Evolutionary conservation across 2,329 filamentous ascomycete genomes (phyloP).

Genomic region (Aspergillus jensenii): DNA sequence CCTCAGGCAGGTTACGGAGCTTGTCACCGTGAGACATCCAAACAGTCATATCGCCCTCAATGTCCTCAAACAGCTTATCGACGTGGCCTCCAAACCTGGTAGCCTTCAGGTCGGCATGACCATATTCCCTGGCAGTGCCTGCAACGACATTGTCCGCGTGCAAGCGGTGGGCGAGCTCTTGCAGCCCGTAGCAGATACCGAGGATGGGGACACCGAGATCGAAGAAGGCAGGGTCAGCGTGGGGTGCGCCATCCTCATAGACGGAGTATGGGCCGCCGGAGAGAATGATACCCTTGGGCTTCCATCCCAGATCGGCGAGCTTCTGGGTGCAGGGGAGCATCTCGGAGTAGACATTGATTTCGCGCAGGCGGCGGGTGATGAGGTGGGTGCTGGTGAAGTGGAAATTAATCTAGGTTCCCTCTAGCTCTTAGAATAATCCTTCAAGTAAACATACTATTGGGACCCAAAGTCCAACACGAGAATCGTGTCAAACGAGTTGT

Average conservation of each 20-base stretch:
- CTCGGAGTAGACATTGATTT: conserved; percentile 80
- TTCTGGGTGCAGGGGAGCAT: conserved; percentile 86
- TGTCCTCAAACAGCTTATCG: conserved; percentile 74
- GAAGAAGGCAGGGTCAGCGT: conserved; percentile 80
- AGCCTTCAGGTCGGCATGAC: conserved; percentile 66
- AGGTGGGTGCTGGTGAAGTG: conserved; percentile 15
- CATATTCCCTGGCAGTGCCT: conserved; percentile 69
- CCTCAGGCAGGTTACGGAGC: conserved; percentile 69
- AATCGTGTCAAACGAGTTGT: conserved; percentile 60
- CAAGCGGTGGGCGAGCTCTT: conserved; percentile 73
- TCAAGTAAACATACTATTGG: conserved; percentile 19
- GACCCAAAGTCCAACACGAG: conserved; percentile 69
- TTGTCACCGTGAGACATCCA: conserved; percentile 94
- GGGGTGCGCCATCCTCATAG: conserved; percentile 74
- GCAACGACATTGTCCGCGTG: conserved; percentile 66
- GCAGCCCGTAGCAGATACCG: conserved; percentile 62
- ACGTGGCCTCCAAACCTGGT: conserved; percentile 60
- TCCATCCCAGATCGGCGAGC: conserved; percentile 71
- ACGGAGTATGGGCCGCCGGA: conserved; percentile 67
- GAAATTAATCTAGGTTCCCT: conserved; percentile 4
- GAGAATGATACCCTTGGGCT: conserved; percentile 70
- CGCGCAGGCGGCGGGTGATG: conserved; percentile 57
- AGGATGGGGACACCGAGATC: conserved; percentile 66
- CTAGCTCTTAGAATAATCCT: conserved; percentile 1
- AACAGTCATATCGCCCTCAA: conserved; percentile 69